Evolutionary conservation across 805 yeast genomes (phyloP), one percentile per base, ranked within the genome.

Genomic region (Ascoidea rubescens): DNA sequence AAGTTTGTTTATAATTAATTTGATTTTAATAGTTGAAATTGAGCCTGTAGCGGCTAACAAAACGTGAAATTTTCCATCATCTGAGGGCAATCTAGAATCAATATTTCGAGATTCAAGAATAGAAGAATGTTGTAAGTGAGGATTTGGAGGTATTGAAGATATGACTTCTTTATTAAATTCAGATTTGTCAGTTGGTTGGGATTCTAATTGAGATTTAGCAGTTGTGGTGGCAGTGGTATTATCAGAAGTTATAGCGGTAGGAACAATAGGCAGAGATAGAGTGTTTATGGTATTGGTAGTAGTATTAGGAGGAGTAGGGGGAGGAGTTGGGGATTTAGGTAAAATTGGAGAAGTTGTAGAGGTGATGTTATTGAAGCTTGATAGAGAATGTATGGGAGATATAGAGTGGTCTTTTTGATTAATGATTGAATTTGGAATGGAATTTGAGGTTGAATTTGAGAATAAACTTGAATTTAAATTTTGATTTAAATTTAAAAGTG

Each of bases 21-120:
- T 87, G 49, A 89, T 80, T 65, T 89, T 87, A 55, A 82, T 77
- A 4, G 91, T 82, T 28, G 95, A 91, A 31, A 87, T 82, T 4
- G 93, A 82, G 2, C 97, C 97, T 33, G 96, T 87, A 43, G 89
- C 89, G 10, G 93, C 96, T 54, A 89, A 71, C 54, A 89, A 70
- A 45, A 89, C 81, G 67, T 89, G 97, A 54, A 87, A 73, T 63
- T 88, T 89, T 10, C 88, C 91, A 66, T 89, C 97, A 63, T 88
- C 95, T 64, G 84, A 78, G 3, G 84, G 84, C 54, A 81, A 66
- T 8, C 84, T 71, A 4, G 83, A 79, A 60, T 84, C 90, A 48
- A 78, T 68, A 57, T 78, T 78, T 10, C 73, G 64, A 28, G 69
- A 66, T 51, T 74, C 74, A 58, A 78, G 21, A 31, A 21, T 31